These are phyloP conservation scores for Nemania serpens DNA, from an alignment of 2,329 filamentous ascomycete genomes.

Conservation along the genomic window DNA sequence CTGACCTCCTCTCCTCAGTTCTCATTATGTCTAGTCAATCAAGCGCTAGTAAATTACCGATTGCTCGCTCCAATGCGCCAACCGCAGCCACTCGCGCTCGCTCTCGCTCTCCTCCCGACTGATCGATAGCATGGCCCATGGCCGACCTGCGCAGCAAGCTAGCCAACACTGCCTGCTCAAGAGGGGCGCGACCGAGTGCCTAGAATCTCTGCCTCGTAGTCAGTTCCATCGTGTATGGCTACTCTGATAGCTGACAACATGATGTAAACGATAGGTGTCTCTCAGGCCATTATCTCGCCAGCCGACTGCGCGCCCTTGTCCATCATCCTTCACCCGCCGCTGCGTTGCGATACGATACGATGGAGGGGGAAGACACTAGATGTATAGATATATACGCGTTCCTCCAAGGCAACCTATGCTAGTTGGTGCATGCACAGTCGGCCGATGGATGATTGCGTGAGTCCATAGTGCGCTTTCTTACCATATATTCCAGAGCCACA, in stretches of 20 bases:
- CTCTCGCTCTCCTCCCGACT: not conserved
- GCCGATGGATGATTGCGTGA: conserved; percentile 82
- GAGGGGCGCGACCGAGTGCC: conserved; percentile 85
- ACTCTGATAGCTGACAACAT: not conserved
- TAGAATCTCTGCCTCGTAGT: conserved; percentile 89
- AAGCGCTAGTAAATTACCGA: too few relatives aligned
- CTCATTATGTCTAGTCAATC: conserved; percentile 39
- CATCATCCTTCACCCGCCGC: conserved; percentile 84
- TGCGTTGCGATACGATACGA: conserved; percentile 72
- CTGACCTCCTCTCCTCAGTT: conserved; percentile 41
- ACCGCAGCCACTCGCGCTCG: too few relatives aligned
- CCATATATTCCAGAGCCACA: not conserved
- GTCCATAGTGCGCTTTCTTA: not conserved
- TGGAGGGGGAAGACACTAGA: conserved; percentile 6
- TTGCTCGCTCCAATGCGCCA: too few relatives aligned
- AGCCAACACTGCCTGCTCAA: conserved; percentile 70
- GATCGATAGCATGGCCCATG: conserved; percentile 65
- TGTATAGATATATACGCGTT: conserved; percentile 47
- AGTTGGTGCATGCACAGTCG: conserved; percentile 88
- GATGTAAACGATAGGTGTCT: conserved; percentile 52
- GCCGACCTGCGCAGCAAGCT: conserved; percentile 78
- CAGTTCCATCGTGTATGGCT: not conserved
- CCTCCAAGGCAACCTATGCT: conserved; percentile 78
- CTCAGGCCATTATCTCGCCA: conserved; percentile 86
- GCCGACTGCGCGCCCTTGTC: conserved; percentile 87